Percentiles rank a stretch among this genome's conserved stretches.
phyloP scores from a whole-genome alignment of 2,329 filamentous ascomycete species.

The Anisogramma anomala region DNA sequence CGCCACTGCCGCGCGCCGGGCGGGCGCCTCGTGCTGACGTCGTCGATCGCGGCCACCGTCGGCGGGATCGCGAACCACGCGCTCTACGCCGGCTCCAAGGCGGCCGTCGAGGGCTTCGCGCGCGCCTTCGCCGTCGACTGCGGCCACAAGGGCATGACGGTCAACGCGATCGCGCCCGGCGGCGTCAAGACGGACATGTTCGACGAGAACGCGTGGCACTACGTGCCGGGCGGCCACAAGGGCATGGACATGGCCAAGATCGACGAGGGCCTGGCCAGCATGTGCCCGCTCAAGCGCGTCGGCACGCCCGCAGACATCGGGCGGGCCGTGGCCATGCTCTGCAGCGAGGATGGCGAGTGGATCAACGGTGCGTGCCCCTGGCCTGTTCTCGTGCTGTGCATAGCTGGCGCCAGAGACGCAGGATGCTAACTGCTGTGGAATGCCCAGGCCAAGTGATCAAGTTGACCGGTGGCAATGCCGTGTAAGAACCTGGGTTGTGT shows the following conservation, averaged over 20 bases:
- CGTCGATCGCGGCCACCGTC: conserved; percentile 55
- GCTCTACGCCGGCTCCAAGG: conserved; percentile 61
- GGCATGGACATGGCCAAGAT: conserved; percentile 41
- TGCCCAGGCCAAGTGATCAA: conserved; percentile 29
- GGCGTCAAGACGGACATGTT: conserved; percentile 73
- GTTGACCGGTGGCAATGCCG: conserved; percentile 26
- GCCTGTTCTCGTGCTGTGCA: not conserved
- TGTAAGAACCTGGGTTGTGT: conserved; percentile 14
- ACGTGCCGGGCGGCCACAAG: conserved; percentile 44
- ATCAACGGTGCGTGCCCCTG: conserved; percentile 43
- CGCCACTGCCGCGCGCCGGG: conserved; percentile 58
- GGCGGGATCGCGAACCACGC: conserved; percentile 58
- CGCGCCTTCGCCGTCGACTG: conserved; percentile 63
- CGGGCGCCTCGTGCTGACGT: conserved; percentile 63
- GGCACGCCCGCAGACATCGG: conserved; percentile 48
- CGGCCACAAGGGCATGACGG: conserved; percentile 54
- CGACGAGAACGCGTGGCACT: conserved; percentile 56
- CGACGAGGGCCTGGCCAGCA: conserved; percentile 40
- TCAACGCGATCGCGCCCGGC: conserved; percentile 61
- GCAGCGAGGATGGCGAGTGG: conserved; percentile 50
- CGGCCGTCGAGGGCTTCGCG: conserved; percentile 61
- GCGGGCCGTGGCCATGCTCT: conserved; percentile 43
- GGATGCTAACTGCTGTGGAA: conserved; percentile 3
- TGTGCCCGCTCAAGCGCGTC: conserved; percentile 48
- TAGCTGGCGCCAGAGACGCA: too few relatives aligned